Evolutionary conservation across 2,329 filamentous ascomycete species (phyloP).

Genomic region (Calonectria pseudoreteaudii): DNA sequence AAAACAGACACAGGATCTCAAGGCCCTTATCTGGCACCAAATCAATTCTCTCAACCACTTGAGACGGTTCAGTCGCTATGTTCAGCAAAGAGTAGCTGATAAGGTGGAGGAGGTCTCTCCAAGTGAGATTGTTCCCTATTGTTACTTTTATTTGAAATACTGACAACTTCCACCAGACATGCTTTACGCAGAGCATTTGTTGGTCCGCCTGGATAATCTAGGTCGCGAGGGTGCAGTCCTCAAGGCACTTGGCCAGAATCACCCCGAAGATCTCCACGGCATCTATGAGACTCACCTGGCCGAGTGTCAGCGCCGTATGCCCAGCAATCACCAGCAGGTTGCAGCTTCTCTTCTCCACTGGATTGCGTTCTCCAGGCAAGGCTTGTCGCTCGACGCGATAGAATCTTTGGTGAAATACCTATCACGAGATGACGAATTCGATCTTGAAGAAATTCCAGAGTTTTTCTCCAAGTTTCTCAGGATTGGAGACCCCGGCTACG

Average conservation of each 20-base stretch:
- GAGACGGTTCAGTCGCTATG: constrained; percentile 43
- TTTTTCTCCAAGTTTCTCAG: constrained; percentile 40
- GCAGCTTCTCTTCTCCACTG: constrained; percentile 42
- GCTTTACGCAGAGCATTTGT: constrained; percentile 51
- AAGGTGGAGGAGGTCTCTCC: constrained; percentile 46
- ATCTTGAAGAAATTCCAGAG: constrained; percentile 43
- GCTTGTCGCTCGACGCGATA: constrained; percentile 38
- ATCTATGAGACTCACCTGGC: constrained; percentile 43
- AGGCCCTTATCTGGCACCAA: constrained; percentile 41
- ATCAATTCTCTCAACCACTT: constrained; percentile 41
- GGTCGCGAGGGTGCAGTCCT: constrained; percentile 49
- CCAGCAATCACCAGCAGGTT: constrained; percentile 24
- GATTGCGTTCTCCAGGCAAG: constrained; percentile 40
- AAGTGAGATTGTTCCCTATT: constrained; percentile 36
- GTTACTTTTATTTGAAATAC: too few relatives aligned
- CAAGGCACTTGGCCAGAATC: constrained; percentile 38
- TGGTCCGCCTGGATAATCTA: constrained; percentile 44
- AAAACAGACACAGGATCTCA: constrained; percentile 45
- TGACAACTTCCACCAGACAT: constrained; percentile 39
- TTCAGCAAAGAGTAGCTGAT: constrained; percentile 44
- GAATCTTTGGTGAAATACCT: constrained; percentile 34
- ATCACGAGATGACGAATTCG: constrained; percentile 31
- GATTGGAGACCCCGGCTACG: constrained; percentile 40
- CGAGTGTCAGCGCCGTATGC: constrained; percentile 42
- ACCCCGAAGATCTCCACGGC: constrained; percentile 39